These are phyloP conservation scores for Nigrospora sphaerica DNA, from an alignment of 2,329 filamentous ascomycete species.

Conservation along the genomic window DNA sequence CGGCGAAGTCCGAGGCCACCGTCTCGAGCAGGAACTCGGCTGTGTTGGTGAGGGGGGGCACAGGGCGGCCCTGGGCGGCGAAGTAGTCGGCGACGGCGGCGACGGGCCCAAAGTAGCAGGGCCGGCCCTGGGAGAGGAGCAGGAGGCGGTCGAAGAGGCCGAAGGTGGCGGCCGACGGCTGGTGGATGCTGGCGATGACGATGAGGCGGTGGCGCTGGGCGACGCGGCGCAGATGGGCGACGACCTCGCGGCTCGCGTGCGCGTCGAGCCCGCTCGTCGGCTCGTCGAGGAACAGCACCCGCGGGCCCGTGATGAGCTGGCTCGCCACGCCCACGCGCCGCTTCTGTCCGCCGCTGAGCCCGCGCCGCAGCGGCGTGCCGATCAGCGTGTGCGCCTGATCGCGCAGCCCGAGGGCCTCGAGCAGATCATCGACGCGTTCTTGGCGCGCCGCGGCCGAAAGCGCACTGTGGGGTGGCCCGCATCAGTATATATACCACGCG, in stretches of 20 bases:
- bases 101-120: slow-evolving; percentile 67
- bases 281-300: slow-evolving; percentile 77
- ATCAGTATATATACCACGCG: neutral
- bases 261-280: slow-evolving; percentile 81
- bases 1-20: slow-evolving; percentile 69
- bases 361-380: slow-evolving; percentile 76
- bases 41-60: slow-evolving; percentile 68
- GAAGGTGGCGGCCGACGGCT: slow-evolving; percentile 75
- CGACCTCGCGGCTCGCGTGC: slow-evolving; percentile 67
- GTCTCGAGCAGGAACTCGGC: slow-evolving; percentile 75
- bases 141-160: slow-evolving; percentile 74
- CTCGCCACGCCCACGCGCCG: slow-evolving; percentile 72
- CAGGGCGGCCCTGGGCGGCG: slow-evolving; percentile 40
- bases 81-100: slow-evolving; percentile 56
- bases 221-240: slow-evolving; percentile 62
- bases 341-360: slow-evolving; percentile 81
- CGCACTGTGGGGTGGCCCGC: slow-evolving; percentile 16
- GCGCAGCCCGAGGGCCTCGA: slow-evolving; percentile 66
- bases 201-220: slow-evolving; percentile 63
- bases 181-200: slow-evolving; percentile 77
- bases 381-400: slow-evolving; percentile 65
- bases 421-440: slow-evolving; percentile 56
- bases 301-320: slow-evolving; percentile 73
- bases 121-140: slow-evolving; percentile 62
- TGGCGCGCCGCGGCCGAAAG: slow-evolving; percentile 47